Evolutionary conservation across 345 rosid genomes (phyloP).

Genomic region (Populus nigra): DNA sequence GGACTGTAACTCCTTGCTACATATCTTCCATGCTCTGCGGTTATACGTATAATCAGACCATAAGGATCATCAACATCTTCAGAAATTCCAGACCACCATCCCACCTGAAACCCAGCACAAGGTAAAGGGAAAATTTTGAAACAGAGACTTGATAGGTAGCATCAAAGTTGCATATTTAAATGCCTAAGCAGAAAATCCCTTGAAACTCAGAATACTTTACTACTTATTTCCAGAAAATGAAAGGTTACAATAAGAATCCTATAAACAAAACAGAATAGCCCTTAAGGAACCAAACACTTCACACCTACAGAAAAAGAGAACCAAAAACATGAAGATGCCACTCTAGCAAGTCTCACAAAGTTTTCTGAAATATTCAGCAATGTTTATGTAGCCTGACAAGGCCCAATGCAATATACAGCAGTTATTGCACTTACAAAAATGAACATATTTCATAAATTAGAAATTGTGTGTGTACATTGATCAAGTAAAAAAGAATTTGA

Average conservation of each 20-base stretch:
- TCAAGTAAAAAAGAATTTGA: no score
- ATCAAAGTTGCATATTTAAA: no score
- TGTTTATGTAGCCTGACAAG: no score
- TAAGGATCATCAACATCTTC: conserved; percentile 72
- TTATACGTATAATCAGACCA: conserved; percentile 78
- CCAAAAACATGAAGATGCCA: not conserved
- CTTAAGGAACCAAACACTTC: not conserved
- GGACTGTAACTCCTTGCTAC: conserved; percentile 40
- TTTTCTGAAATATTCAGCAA: not conserved
- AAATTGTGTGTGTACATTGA: not conserved
- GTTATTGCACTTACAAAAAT: no score
- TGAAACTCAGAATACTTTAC: not conserved
- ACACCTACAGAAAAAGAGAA: not conserved
- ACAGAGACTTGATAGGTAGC: no score
- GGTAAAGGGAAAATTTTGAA: not conserved
- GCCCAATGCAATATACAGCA: no score
- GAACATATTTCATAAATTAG: not conserved
- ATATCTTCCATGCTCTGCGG: conserved; percentile 83
- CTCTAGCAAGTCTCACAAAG: not conserved
- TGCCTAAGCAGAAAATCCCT: not conserved
- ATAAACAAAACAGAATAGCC: not conserved
- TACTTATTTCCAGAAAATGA: not conserved
- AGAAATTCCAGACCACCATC: conserved; percentile 97
- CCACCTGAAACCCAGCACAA: conserved; percentile 52
- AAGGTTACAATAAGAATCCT: not conserved